These are phyloP conservation scores for Glycine tomentella DNA, from an alignment of 306 rosid genomes.

Conservation along the genomic window DNA sequence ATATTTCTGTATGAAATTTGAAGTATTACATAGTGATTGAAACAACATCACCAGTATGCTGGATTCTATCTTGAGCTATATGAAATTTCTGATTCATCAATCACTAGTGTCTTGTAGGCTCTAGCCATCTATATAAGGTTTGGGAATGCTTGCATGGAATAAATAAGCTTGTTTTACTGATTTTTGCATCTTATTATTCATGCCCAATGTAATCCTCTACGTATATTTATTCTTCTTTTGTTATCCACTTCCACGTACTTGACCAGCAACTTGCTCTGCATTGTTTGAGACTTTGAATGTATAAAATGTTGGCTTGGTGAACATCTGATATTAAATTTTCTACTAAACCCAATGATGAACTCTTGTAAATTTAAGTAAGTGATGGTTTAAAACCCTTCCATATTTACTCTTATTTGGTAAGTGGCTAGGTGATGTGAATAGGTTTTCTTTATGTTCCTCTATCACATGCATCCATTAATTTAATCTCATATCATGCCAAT, in stretches of 20 bases:
- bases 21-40: not conserved
- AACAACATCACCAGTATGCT: not conserved
- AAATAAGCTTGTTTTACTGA: slow-evolving; percentile 29
- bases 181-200: slow-evolving; percentile 28
- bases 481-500: not conserved
- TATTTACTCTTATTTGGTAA: not conserved
- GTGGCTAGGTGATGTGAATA: not conserved
- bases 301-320: slow-evolving; percentile 3
- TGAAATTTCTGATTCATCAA: not conserved
- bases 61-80: not conserved
- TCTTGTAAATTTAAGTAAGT: slow-evolving; percentile 19
- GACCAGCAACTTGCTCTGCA: slow-evolving; percentile 11
- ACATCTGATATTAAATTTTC: slow-evolving; percentile 11
- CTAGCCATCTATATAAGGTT: slow-evolving; percentile 3
- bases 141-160: slow-evolving; percentile 30
- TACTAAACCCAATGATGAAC: not conserved
- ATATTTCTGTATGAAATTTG: slow-evolving; percentile 6
- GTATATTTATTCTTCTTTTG: slow-evolving; percentile 20
- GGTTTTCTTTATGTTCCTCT: slow-evolving; percentile 12
- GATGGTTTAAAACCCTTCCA: slow-evolving; percentile 4
- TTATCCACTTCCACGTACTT: not conserved
- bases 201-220: not conserved
- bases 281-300: not conserved
- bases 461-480: not conserved
- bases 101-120: not conserved